These are phyloP conservation scores for Cyphellophora attinorum DNA, from an alignment of 2,329 filamentous ascomycete genomes.

Conservation along the genomic window DNA sequence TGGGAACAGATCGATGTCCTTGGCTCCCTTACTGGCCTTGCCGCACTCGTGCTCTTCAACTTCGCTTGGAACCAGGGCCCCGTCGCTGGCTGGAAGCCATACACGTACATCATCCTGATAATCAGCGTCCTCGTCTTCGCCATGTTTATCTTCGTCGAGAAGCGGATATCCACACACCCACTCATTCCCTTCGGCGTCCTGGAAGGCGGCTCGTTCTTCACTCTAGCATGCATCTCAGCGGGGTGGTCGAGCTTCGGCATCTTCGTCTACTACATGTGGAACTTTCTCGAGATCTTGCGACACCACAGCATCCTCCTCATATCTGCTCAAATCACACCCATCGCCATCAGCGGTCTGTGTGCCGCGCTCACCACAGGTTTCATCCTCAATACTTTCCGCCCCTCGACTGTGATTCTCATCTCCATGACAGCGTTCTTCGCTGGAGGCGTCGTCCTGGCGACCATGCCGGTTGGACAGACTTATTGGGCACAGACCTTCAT, in stretches of 20 bases:
- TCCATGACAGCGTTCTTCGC: conserved; percentile 10
- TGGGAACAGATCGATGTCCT: conserved; percentile 24
- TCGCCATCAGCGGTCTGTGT: conserved; percentile 20
- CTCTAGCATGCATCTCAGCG: conserved; percentile 29
- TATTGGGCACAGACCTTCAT: conserved; percentile 57
- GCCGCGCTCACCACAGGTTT: conserved; percentile 20
- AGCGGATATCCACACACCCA: conserved; percentile 27
- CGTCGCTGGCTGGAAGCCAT: conserved; percentile 39
- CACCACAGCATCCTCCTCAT: conserved; percentile 18
- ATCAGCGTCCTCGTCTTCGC: conserved; percentile 36
- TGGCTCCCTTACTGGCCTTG: conserved; percentile 39
- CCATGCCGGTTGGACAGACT: conserved; percentile 25
- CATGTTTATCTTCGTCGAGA: conserved; percentile 38
- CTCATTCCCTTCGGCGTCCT: conserved; percentile 34
- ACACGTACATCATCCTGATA: conserved; percentile 38
- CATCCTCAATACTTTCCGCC: conserved; percentile 8
- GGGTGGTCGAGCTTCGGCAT: conserved; percentile 32
- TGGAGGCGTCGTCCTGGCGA: conserved; percentile 10
- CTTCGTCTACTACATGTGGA: conserved; percentile 32
- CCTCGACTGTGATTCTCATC: conserved; percentile 12
- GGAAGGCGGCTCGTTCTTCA: conserved; percentile 34
- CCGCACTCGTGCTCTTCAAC: conserved; percentile 44
- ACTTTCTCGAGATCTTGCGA: conserved; percentile 22
- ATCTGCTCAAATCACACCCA: conserved; percentile 22
- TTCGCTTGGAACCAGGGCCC: conserved; percentile 48